Base-by-base conservation (phyloP, 2,329 filamentous ascomycete genomes). In the Fusarium humuli region DNA sequence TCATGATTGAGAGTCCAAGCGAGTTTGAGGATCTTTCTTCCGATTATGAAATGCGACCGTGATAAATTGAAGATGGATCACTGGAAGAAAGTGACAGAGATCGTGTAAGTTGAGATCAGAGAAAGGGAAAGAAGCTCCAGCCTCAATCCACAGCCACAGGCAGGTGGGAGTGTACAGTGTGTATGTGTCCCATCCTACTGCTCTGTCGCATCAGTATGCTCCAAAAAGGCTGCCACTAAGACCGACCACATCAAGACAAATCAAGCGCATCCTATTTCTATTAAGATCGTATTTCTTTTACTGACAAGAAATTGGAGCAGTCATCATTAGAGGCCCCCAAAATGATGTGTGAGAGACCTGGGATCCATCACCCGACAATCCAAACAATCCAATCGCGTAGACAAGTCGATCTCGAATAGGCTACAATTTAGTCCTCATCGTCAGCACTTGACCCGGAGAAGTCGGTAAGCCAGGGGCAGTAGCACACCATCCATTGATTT, bases 101-200 rank as follows among this genome's bases (percentile, higher is more conserved):
- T 57, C 42, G 47, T 69, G 54, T 67, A 50, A 54, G 68, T 53
- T 71, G 32, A 47, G 52, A 16, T 45, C 42, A 37, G 27, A 34
- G 22, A 34, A 49, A 30, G 46, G 53, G 20, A 50, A 20, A 40
- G 34, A 41, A 14, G 18, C 13, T 37, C 46, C 49, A 67, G 62
- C 62, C 53, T 55, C 53, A 18, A 40, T 16, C 20, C 27, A 32
- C 52, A 69, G 62, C 67, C 67, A 70, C 67, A 67, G 2, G 12
- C 67, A 67, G 2, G 12, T 41, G 2, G 3, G 6, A 7, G 7
- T 13, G 20, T 27, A 70, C 67, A 62, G 67, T 70, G 37, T 9
- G 7, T 3, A 3, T 3, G 0, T 1, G 1, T 4, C 3, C 8
- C 0, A 0, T 7, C 3, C 1, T 6, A 65, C 59, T 49, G 55